These are phyloP conservation scores for Gentiana straminea DNA, from an alignment of 257 asterid genomes.

Conservation along the genomic window DNA sequence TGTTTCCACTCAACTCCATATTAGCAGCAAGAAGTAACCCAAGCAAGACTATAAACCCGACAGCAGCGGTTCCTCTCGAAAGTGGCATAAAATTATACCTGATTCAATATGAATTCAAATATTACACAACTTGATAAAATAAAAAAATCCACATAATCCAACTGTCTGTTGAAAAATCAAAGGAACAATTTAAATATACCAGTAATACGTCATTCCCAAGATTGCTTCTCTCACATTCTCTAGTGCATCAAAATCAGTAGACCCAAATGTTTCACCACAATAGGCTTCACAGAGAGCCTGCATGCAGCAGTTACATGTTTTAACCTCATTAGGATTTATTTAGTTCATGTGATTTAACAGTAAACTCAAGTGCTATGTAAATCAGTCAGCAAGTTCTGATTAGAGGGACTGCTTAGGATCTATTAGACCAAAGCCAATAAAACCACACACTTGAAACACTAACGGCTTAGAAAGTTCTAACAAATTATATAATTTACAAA, in stretches of 20 bases:
- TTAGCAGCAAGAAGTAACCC: constrained; percentile 91
- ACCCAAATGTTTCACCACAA: constrained; percentile 78
- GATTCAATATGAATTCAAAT: constrained; percentile 12
- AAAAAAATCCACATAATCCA: no score
- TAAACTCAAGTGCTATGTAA: no score
- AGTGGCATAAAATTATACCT: constrained; percentile 95
- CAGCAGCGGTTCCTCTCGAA: constrained; percentile 66
- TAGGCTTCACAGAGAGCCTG: constrained; percentile 88
- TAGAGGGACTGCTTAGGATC: no score
- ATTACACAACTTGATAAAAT: no score
- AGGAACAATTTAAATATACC: constrained; percentile 31
- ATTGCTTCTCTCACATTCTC: constrained; percentile 82
- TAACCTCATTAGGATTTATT: background rate
- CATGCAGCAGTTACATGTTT: constrained; percentile 13
- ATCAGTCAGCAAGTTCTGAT: no score
- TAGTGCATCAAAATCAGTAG: constrained; percentile 73
- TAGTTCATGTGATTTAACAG: no score
- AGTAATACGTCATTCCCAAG: constrained; percentile 78
- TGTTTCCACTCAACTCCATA: constrained; percentile 88
- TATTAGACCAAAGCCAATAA: no score
- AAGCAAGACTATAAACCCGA: constrained; percentile 73
- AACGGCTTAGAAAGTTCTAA: no score
- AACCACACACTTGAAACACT: no score
- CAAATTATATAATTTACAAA: no score
- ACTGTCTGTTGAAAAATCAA: no score